Base-by-base conservation (phyloP, 2,329 filamentous ascomycete species). In the Diplodia intermedia region DNA sequence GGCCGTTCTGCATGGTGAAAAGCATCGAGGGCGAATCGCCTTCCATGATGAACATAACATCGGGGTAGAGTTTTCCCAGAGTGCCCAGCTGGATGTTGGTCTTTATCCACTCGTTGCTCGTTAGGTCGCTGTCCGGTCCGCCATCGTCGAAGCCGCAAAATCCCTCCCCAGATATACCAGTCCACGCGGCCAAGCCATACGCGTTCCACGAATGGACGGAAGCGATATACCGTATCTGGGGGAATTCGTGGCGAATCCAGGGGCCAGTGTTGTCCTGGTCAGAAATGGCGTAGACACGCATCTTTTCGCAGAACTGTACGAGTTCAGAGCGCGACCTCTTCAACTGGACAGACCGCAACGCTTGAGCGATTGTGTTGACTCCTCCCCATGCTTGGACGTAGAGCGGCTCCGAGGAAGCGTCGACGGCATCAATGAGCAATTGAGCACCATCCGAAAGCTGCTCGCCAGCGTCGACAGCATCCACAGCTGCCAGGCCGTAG, bases 201-300 rank as follows among this genome's bases (percentile, higher is more conserved):
- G 84, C 78, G 70, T 85, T 85, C 82, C 83, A 88, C 7, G 81
- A 85, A 71, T 88, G 86, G 1, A 87, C 74, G 0, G 83, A 86
- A 15, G 77, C 78, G 66, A 89, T 86, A 74, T 86, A 88, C 71
- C 86, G 84, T 7, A 88, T 72, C 31, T 85, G 81, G 0, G 86
- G 85, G 69, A 83, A 88, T 2, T 79, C 81, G 55, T 79, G 75
- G 18, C 86, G 82, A 43, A 89, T 84, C 86, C 86, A 88, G 0
- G 81, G 75, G 0, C 85, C 86, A 0, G 84, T 83, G 69, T 89
- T 83, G 69, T 88, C 86, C 70, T 88, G 86, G 70, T 88, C 86
- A 7, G 85, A 87, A 66, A 88, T 87, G 43, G 86, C 77, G 36
- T 79, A 79, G 3, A 79, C 73, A 2, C 77, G 74, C 2, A 79